Conservation (phyloP, 2,329 filamentous ascomycete genomes). For the Aspergillus piperis region DNA sequence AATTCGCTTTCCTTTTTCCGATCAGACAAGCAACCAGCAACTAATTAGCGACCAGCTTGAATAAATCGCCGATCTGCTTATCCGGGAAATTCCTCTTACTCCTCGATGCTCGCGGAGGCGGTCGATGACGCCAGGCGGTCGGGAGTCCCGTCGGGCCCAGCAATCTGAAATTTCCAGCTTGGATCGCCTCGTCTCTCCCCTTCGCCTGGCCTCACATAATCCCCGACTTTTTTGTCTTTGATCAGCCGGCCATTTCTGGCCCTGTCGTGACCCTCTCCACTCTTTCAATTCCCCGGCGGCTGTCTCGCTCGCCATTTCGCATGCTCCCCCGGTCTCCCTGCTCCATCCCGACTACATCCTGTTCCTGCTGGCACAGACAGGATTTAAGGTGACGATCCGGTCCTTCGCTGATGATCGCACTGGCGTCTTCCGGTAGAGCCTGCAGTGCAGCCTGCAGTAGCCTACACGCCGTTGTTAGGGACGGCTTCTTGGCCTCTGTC, state of each 20-base stretch:
- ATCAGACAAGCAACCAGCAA: neutral
- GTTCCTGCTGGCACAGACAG: slow-evolving; percentile 15
- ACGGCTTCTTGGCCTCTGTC: slow-evolving; percentile 22
- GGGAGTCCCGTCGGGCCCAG: slow-evolving; percentile 8
- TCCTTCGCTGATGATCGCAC: slow-evolving; percentile 34
- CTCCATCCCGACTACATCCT: neutral
- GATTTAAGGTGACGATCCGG: slow-evolving; percentile 23
- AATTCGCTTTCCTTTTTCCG: neutral
- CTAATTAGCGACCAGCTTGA: neutral
- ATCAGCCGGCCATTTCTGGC: neutral
- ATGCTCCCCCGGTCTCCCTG: neutral
- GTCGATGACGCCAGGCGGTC: slow-evolving; percentile 17
- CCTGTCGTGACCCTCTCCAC: slow-evolving; percentile 1
- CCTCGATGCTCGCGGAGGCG: neutral
- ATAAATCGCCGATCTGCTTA: neutral
- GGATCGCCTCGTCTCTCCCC: neutral
- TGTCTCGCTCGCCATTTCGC: neutral
- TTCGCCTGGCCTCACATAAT: neutral
- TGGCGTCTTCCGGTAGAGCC: slow-evolving; percentile 33
- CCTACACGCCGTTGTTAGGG: slow-evolving; percentile 30
- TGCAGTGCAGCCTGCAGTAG: slow-evolving; percentile 38
- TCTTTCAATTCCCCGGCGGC: neutral
- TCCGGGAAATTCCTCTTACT: neutral
- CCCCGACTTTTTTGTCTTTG: neutral
- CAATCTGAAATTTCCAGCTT: neutral